Evolutionary conservation across 805 yeast genomes (phyloP).

Genomic region (Yamadazyma insecticola): DNA sequence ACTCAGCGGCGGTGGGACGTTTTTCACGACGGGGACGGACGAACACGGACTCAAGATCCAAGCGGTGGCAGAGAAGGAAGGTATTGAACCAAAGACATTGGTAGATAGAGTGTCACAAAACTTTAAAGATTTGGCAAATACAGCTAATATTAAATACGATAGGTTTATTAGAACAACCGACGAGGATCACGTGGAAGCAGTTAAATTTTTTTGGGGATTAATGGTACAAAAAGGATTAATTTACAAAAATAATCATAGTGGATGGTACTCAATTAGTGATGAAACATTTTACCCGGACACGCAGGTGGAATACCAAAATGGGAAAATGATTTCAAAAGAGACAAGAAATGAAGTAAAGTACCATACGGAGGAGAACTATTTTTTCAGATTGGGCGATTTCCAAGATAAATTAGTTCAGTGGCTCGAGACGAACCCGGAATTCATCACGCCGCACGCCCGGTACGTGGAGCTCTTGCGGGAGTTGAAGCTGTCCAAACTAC

Average conservation of each 20-base stretch:
- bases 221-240: constrained; percentile 60
- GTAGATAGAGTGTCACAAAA: constrained; percentile 66
- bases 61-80: constrained; percentile 62
- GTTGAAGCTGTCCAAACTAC: constrained; percentile 42
- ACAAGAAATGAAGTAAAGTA: constrained; percentile 70
- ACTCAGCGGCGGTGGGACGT: constrained; percentile 29
- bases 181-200: constrained; percentile 64
- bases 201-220: constrained; percentile 62
- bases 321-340: constrained; percentile 51
- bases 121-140: constrained; percentile 60
- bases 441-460: constrained; percentile 63
- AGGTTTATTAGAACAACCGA: constrained; percentile 92
- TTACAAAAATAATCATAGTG: constrained; percentile 78
- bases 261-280: constrained; percentile 94
- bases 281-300: constrained; percentile 89
- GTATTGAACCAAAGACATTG: constrained; percentile 53
- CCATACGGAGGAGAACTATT: constrained; percentile 82
- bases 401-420: constrained; percentile 47
- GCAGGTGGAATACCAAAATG: constrained; percentile 50
- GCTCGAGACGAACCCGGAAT: constrained; percentile 46
- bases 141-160: constrained; percentile 55
- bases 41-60: constrained; percentile 96
- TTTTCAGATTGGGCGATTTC: constrained; percentile 68
- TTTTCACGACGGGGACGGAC: constrained; percentile 88
- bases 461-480: constrained; percentile 54